Evolutionary conservation across 768 basidiomycete species (phyloP), one percentile per base, ranked within the genome.

Genomic region (Trametes punicea): DNA sequence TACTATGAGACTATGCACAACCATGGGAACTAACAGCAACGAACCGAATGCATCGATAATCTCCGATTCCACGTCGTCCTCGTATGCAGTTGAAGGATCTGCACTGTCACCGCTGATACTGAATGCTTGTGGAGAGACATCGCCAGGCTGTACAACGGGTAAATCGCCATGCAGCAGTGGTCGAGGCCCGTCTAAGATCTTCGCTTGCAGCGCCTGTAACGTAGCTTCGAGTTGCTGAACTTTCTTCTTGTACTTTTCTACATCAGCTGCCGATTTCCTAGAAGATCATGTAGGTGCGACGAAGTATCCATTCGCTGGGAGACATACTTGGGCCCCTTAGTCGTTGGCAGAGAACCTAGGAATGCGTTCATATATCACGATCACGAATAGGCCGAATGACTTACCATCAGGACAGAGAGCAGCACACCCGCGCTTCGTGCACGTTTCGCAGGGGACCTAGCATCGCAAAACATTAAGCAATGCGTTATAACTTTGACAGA

Each of bases 401-500:
- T 38, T 59, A 85, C 88, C 88, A 56, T 85, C 80, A 20, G 88
- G 88, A 69, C 88, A 91, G 56, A 90, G 87, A n/a, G 81, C 74
- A 33, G 81, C 81, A 64, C 87, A 90, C 30, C 88, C 88, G 64
- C 88, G 76, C 55, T 85, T 84, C 23, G 81, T 79, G 65, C 89
- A 91, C 66, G 83, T 89, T 70, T 85, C 84, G 71, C 88, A 91
- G 15, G 88, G 88, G 31, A 89, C 77, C 87, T 90, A 61, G 7
- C 21, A 15, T 18, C 7, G 40, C 34, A 27, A n/a, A 20, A 13
- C 1, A 4, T 30, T 13, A 40, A 20, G 16, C 6, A 4, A 16
- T 2, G 5, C 15, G 34, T 2, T 15, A 18, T 4, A 39, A 2
- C 10, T 9, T 10, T 30, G 36, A 33, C 38, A 9, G 11, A 38